Percentiles rank a stretch among this genome's conserved stretches.
phyloP scores from a whole-genome alignment of 306 rosid species.

The Corylus americana region DNA sequence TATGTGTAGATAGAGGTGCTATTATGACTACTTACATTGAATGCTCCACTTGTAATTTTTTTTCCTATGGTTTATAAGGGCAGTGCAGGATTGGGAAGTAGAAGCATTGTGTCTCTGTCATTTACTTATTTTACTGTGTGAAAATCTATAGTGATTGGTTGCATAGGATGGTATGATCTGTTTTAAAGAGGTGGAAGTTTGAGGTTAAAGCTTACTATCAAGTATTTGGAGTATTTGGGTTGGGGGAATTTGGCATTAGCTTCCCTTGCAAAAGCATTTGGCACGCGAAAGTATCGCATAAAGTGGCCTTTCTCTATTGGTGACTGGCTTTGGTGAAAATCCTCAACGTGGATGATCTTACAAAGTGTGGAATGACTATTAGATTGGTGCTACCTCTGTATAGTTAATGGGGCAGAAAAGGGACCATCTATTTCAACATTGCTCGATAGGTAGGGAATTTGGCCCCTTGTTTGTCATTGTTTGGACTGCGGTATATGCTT shows the following conservation, averaged over 20 bases:
- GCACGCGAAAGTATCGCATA: no score
- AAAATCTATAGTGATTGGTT: background rate
- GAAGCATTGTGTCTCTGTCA: background rate
- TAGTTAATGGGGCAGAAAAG: background rate
- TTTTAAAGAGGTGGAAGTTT: background rate
- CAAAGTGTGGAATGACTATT: no score
- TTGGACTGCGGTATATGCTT: background rate
- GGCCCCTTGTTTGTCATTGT: background rate
- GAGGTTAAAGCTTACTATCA: background rate
- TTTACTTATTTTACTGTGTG: background rate
- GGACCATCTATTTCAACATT: background rate
- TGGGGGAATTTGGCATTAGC: background rate
- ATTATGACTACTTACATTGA: background rate
- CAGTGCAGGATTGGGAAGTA: background rate
- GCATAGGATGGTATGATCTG: background rate
- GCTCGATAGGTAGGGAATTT: background rate
- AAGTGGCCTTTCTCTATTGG: background rate
- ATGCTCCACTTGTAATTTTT: background rate
- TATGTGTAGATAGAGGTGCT: background rate
- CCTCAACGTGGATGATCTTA: no score
- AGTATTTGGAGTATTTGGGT: background rate
- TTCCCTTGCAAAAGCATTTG: background rate
- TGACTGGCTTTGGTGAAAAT: background rate
- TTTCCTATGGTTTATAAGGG: background rate
- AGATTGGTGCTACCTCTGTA: background rate